phyloP scores from a whole-genome alignment of 768 basidiomycete genomes.

The Phanerodontia chrysosporium region DNA sequence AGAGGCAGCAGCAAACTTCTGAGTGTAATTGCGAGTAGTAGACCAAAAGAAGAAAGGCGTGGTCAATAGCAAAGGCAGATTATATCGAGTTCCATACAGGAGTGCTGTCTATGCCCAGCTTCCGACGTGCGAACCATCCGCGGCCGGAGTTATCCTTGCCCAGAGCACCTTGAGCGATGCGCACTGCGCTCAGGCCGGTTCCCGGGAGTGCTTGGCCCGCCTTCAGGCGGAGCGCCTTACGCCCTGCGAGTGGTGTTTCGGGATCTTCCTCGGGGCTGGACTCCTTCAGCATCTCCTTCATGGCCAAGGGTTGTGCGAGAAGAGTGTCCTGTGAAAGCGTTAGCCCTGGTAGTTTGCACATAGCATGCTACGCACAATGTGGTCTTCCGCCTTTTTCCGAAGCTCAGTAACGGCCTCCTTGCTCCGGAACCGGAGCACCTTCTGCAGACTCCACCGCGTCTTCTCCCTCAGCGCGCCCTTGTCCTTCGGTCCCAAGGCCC shows the following conservation, averaged over 20 bases:
- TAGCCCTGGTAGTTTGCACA: not conserved
- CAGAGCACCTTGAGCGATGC: conserved; percentile 48
- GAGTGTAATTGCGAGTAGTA: not conserved
- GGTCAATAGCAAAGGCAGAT: conserved; percentile 6
- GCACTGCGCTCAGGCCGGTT: conserved; percentile 51
- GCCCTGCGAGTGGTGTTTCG: conserved; percentile 9
- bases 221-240: conserved; percentile 17
- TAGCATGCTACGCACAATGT: conserved; percentile 51
- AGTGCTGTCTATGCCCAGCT: conserved; percentile 27
- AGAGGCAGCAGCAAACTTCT: conserved; percentile 17
- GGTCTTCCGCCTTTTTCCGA: conserved; percentile 51
- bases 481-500: conserved; percentile 32
- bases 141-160: conserved; percentile 18
- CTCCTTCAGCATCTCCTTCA: conserved; percentile 37
- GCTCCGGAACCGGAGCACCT: conserved; percentile 60
- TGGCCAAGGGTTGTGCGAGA: conserved; percentile 58
- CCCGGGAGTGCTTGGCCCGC: conserved; percentile 60
- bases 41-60: not conserved
- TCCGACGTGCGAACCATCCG: conserved; percentile 23
- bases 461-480: conserved; percentile 49
- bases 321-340: conserved; percentile 51
- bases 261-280: conserved; percentile 32
- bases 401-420: conserved; percentile 43
- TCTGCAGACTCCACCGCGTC: conserved; percentile 75
- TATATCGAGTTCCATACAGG: conserved; percentile 20